Evolutionary conservation across 306 rosid species (phyloP).

Genomic region (Rubus idaeus): DNA sequence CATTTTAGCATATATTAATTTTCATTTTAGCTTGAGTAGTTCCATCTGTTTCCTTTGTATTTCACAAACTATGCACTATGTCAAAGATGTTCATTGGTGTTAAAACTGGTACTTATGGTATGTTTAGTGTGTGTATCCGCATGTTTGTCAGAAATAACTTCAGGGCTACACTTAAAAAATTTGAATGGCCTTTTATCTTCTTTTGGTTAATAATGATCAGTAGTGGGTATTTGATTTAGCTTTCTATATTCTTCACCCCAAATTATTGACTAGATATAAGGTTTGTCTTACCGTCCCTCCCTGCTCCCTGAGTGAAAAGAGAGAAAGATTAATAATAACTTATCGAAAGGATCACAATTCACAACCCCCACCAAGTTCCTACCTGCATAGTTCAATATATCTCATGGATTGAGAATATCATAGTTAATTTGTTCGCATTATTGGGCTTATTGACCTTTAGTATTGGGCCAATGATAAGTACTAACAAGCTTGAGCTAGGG

Average conservation of each 20-base stretch:
- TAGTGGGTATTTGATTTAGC: not conserved
- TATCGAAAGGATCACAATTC: too few relatives aligned
- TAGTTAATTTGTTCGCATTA: too few relatives aligned
- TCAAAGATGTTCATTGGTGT: not conserved
- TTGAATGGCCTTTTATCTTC: not conserved
- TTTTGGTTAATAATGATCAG: not conserved
- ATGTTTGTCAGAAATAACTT: not conserved
- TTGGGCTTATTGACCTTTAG: not conserved
- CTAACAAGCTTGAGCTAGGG: not conserved
- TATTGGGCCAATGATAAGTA: not conserved
- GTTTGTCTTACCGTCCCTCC: too few relatives aligned
- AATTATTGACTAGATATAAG: too few relatives aligned
- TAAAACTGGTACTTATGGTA: not conserved
- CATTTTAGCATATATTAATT: not conserved
- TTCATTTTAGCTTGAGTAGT: not conserved
- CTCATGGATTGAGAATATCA: too few relatives aligned
- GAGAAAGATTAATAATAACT: too few relatives aligned
- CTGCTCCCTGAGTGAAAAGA: too few relatives aligned
- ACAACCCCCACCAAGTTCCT: too few relatives aligned
- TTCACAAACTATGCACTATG: not conserved
- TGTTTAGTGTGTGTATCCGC: not conserved
- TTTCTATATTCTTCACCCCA: not conserved
- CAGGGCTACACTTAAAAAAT: not conserved
- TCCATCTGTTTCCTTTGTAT: not conserved
- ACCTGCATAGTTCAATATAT: too few relatives aligned